Evolutionary conservation across 805 yeast genomes (phyloP).

Genomic region (Cyberlindnera bimundalis): DNA sequence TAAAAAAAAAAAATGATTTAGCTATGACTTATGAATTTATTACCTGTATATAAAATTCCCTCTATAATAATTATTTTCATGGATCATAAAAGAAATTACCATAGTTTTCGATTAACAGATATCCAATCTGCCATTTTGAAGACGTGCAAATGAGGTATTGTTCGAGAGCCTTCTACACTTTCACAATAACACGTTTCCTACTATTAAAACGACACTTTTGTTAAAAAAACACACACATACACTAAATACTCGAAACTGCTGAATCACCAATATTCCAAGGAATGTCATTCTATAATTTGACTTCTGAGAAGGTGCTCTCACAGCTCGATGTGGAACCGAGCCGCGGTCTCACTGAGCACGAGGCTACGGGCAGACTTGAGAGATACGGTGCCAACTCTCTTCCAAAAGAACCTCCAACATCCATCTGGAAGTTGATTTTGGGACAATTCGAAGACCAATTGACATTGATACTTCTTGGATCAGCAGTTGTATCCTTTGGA

Average conservation of each 20-base stretch:
- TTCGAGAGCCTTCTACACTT: neutral
- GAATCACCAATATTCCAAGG: neutral
- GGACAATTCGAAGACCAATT: slow-evolving; percentile 36
- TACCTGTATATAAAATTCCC: too few species aligned
- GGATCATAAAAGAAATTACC: too few species aligned
- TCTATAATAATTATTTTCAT: too few species aligned
- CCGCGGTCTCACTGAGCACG: slow-evolving; percentile 17
- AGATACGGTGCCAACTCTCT: slow-evolving; percentile 28
- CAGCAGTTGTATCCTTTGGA: slow-evolving; percentile 33
- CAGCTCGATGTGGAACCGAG: slow-evolving; percentile 14
- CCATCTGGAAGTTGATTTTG: slow-evolving; percentile 33
- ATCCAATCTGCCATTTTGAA: neutral
- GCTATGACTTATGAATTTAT: too few species aligned
- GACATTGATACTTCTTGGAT: slow-evolving; percentile 32
- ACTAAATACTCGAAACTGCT: too few species aligned
- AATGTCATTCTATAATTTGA: slow-evolving; percentile 11
- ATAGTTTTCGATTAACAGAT: too few species aligned
- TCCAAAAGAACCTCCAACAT: slow-evolving; percentile 36
- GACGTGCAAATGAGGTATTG: neutral
- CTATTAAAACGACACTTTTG: neutral
- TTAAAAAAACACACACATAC: too few species aligned
- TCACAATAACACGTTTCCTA: neutral
- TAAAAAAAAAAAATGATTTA: too few species aligned
- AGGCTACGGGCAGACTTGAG: slow-evolving; percentile 17
- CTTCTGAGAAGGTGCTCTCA: slow-evolving; percentile 11